Base-by-base conservation (phyloP, 202 grass and related monocot genomes). In the Musa balbisiana region DNA sequence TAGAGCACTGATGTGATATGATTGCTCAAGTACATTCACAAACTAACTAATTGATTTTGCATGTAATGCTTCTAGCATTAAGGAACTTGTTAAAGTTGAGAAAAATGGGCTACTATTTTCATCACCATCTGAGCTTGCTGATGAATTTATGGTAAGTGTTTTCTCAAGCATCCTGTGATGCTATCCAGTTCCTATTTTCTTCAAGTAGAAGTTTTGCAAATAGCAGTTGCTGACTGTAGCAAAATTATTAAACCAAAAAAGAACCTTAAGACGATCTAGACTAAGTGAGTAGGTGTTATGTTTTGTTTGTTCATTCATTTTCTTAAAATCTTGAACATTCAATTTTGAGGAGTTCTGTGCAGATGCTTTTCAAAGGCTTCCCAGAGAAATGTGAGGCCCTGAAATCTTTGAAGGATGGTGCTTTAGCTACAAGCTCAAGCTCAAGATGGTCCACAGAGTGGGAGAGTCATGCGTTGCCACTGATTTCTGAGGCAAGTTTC, bases 361-460 rank as follows among this genome's bases (percentile, higher is more conserved):
- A 99, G 89, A 95, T 95, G 87, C 89, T 99, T 69, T 99, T 99
- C 62, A 95, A 92, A 79, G 91, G 87, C 24, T 92, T 99, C 85
- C 96, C 96, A 1, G 84, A 92, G 80, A 84, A 87, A 79, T 99
- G 96, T 17, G 13, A 67, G 53, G 58, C 66, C 66, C 77, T 99
- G 85, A 88, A 85, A 79, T 87, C 85, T 53, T 84, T 95, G 20
- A 95, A 69, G 67, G 76, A 89, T 59, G 96, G 89, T 78, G 87
- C 96, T 76, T 82, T 92, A 85, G 72, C 78, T 73, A 88, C 77
- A 73, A 82, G 83, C 3, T 90, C 80, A 23, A 85, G 82, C 77
- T 80, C 89, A 2, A 99, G 82, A 82, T 99, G 96, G 91, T 86
- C 83, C 80, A 68, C 69, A 11, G 91, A 95, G 79, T 99, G 96